Conservation (phyloP, 495 filamentous ascomycete species). For the Lepidopterella palustris region DNA sequence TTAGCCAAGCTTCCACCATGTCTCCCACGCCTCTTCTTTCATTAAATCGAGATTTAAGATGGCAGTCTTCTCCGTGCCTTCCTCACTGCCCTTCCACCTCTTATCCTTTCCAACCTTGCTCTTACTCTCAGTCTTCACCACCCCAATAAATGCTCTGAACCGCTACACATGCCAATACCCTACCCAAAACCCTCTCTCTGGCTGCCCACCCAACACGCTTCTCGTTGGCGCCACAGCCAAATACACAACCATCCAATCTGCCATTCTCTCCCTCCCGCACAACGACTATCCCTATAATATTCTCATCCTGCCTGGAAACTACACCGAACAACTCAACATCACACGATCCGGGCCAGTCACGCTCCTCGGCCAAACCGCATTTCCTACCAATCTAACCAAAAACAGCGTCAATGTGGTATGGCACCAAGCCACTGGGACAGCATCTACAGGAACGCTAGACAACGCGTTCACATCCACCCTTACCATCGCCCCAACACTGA, state of each 20-base stretch:
- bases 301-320: constrained; percentile 49
- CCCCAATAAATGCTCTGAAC: constrained; percentile 3
- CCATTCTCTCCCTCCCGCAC: constrained; percentile 49
- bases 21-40: not conserved
- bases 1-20: not conserved
- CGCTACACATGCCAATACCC: constrained; percentile 22
- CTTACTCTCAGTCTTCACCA: not conserved
- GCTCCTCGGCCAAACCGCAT: constrained; percentile 48
- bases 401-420: constrained; percentile 29
- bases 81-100: not conserved
- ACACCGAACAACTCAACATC: constrained; percentile 56
- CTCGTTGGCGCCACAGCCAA: constrained; percentile 42
- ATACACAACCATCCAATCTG: constrained; percentile 48
- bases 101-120: not conserved
- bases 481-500: constrained; percentile 51
- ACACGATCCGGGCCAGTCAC: constrained; percentile 51
- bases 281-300: constrained; percentile 46
- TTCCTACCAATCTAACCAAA: constrained; percentile 27
- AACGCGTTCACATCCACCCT: constrained; percentile 52
- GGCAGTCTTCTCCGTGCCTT: not conserved
- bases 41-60: not conserved
- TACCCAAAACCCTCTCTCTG: constrained; percentile 33
- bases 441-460: constrained; percentile 43
- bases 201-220: constrained; percentile 46
- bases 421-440: constrained; percentile 41